Evolutionary conservation across 2,329 filamentous ascomycete genomes (phyloP), one percentile per base, ranked within the genome.

Genomic region (Elsinoe ampelina): DNA sequence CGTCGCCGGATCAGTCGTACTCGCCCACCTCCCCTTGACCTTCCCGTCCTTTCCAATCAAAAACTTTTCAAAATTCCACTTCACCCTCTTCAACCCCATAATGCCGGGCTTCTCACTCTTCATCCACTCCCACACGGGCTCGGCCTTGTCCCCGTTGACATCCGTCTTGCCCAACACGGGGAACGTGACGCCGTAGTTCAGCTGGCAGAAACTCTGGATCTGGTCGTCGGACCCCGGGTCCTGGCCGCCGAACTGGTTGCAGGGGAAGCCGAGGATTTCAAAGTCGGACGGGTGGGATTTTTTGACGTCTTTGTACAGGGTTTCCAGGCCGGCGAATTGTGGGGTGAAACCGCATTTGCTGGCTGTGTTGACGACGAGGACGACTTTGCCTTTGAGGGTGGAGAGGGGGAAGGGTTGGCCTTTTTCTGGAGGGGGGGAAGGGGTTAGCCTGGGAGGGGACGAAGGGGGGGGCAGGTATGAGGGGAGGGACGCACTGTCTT

Each of bases 41-140:
- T 86, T 80, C 22, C 93, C 93, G 72, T 97, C 89, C 60, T 82
- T 81, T 59, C 85, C 86, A 62, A 98, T 77, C 61, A 98, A 76
- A 75, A 96, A 98, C 82, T 98, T 98, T 74, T 98, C 93, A 77
- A 97, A 98, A 76, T 98, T 98, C 93, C 93, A 98, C 86, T 97
- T 96, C 66, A 98, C 79, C 61, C 85, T 75, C 84, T 95, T 92
- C 68, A 97, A 71, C 17, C 93, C 93, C 75, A 97, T 75, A 57
- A 96, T 67, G 19, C 93, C 91, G 0, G 92, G 81, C 77, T 89
- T 86, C 72, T 80, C 74, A 58, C 72, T 72, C 77, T 85, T 85
- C 72, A 85, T 70, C 80, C 80, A 98, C 69, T 87, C 80, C 72
- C 80, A 97, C 36, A 95, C 73, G 1, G 91, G 90, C 65, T 83